Evolutionary conservation across 352 stramenopile genomes (phyloP), one percentile per base, ranked within the genome.

Genomic region (Phytophthora syringae): DNA sequence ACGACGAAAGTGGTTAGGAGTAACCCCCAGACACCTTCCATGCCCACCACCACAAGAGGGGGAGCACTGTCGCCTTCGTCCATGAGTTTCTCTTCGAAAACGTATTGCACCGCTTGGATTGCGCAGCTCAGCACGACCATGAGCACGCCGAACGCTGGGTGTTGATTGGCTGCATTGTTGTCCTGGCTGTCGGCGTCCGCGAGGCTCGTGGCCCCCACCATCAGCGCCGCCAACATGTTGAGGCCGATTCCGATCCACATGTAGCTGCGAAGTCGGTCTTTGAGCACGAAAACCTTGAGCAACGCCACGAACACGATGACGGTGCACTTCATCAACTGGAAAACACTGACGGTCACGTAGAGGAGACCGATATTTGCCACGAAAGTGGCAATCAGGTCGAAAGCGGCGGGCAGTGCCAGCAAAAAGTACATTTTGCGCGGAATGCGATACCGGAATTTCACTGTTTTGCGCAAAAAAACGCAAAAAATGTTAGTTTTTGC

Each of bases 11-110:
- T 74, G 34, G 95, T 98, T 37, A 99, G 71, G 5, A 99, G 10
- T 1, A 97, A 88, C 0, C 97, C 97, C 97, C 97, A 99, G 6
- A 99, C 69, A 22, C 97, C 97, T 74, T 99, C 96, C 94, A 99
- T 98, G 21, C 96, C 96, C 55, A 95, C 85, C 25, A 95, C 88
- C 2, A 99, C 95, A 15, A 99, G 79, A 28, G 97, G 86, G 27
- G 96, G 94, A 30, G 95, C 92, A 50, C 87, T 93, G 52, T 97
- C 84, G 52, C 95, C 92, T 70, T 98, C 95, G 54, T 94, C 94
- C 93, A 99, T 98, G 34, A 98, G 88, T 76, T 99, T 98, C 78
- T 99, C 97, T 67, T 99, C 96, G 65, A 98, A 99, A 24, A 99
- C 96, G 80, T 99, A 99, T 64, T 99, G 95, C 22, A 97, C 76